Evolutionary conservation across 1,284 basidiomycete genomes (phyloP).

Genomic region (Vanrija sp.): DNA sequence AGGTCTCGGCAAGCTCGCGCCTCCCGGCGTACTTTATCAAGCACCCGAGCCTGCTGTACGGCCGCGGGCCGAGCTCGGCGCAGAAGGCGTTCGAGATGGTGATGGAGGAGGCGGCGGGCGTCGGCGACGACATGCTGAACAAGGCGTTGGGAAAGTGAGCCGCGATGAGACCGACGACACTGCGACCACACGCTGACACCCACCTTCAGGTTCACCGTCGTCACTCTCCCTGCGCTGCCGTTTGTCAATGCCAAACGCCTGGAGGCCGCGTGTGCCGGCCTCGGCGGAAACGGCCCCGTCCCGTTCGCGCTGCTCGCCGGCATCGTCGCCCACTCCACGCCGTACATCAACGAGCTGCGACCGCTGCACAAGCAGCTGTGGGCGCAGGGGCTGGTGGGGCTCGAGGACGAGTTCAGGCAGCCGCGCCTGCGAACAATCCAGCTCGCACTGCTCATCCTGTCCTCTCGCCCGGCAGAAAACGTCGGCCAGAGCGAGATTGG

Average conservation of each 20-base stretch:
- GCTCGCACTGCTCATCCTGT: slow-evolving; percentile 31
- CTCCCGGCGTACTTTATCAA: slow-evolving; percentile 38
- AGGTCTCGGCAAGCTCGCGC: slow-evolving; percentile 30
- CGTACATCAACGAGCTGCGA: slow-evolving; percentile 27
- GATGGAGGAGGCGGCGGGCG: slow-evolving; percentile 7
- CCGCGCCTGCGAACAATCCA: slow-evolving; percentile 37
- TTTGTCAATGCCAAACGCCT: slow-evolving; percentile 32
- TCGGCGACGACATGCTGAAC: slow-evolving; percentile 7
- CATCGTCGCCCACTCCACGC: slow-evolving; percentile 34
- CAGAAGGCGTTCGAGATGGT: slow-evolving; percentile 19
- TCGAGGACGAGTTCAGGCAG: slow-evolving; percentile 43
- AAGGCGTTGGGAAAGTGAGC: slow-evolving; percentile 11
- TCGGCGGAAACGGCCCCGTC: slow-evolving; percentile 14
- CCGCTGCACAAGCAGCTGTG: slow-evolving; percentile 31
- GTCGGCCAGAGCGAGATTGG: slow-evolving; percentile 29
- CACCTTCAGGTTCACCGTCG: slow-evolving; percentile 15
- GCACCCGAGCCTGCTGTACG: slow-evolving; percentile 33
- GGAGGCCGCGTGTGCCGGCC: slow-evolving; percentile 16
- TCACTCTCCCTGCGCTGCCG: slow-evolving; percentile 34
- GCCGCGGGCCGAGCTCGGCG: slow-evolving; percentile 21
- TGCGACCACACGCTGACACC: not conserved
- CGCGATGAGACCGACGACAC: not conserved
- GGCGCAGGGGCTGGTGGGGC: slow-evolving; percentile 25
- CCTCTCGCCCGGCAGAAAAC: slow-evolving; percentile 32
- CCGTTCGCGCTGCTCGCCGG: slow-evolving; percentile 35